Base-by-base conservation (phyloP, 1,284 basidiomycete species). In the Salmacisia buchloeana region DNA sequence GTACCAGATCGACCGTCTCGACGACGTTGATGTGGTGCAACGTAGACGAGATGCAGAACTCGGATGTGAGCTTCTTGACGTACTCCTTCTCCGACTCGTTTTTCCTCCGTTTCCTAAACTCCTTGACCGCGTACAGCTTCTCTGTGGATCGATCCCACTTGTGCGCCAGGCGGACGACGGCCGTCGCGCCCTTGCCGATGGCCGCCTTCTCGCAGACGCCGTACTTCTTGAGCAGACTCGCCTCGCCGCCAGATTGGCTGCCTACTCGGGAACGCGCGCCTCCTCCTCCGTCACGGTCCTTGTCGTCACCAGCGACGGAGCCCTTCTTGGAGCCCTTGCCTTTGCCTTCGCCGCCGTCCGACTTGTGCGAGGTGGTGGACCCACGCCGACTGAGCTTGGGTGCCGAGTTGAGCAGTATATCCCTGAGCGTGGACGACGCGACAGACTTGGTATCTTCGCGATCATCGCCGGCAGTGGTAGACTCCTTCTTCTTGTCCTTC, bases 61-160 rank as follows among this genome's bases (percentile, higher is more conserved):
- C 94, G 25, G 94, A 93, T 1, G 94, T 98, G 75, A 98, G 89
- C 82, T 98, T 98, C 86, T 98, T 98, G 83, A 98, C 89, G 78
- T 98, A 98, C 82, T 98, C 96, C 82, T 97, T 97, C 82, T 98
- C 94, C 1, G 93, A 89, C 83, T 98, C 94, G 81, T 96, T 97
- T 85, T 94, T 96, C 77, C 94, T 86, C 70, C 94, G 87, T 81
- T 97, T 97, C 64, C 94, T 89, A 85, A 98, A 97, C 83, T 98
- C 94, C 88, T 98, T 98, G 80, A 98, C 91, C 41, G 94, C 94
- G 76, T 97, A 98, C n/a, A 98, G 84, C 83, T 94, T 96, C 82
- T 98, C 96, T 76, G 94, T 93, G 34, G 85, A 87, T 66, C 94
- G 85, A 81, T 98, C 94, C 94, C 94, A 97, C 83, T 97, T 97